Evolutionary conservation across 1,139 yeast species (phyloP).

Genomic region (Pichia norvegensis): DNA sequence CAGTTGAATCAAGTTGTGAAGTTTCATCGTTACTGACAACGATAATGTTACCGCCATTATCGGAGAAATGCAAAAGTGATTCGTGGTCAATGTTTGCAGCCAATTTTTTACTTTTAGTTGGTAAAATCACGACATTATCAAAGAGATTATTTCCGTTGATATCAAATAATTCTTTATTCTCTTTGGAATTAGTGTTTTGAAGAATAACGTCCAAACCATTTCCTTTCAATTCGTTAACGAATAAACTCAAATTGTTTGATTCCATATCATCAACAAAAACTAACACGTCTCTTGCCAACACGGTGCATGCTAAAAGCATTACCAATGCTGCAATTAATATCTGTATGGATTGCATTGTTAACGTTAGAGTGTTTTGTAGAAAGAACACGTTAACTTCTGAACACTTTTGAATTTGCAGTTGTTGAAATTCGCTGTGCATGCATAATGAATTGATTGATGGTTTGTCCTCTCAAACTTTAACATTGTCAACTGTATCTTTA

Average conservation of each 20-base stretch:
- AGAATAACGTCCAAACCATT: not conserved
- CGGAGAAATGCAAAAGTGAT: constrained; percentile 46
- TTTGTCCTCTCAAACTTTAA: no score
- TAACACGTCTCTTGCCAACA: not conserved
- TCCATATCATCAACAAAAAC: constrained; percentile 2
- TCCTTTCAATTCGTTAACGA: not conserved
- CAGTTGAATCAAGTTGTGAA: constrained; percentile 62
- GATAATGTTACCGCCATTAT: constrained; percentile 68
- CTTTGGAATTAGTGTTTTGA: not conserved
- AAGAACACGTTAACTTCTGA: not conserved
- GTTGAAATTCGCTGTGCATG: constrained; percentile 1
- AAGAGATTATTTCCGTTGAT: constrained; percentile 3
- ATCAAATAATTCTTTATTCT: constrained; percentile 4
- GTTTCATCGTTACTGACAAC: constrained; percentile 50
- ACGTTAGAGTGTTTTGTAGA: no score
- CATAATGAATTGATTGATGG: no score
- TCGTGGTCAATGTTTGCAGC: constrained; percentile 28
- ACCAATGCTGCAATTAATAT: not conserved
- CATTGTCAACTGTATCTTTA: no score
- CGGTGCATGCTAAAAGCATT: not conserved
- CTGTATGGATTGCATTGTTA: not conserved
- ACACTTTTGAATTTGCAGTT: not conserved
- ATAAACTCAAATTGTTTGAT: not conserved
- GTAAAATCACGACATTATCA: constrained; percentile 44
- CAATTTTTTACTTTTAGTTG: constrained; percentile 36